phyloP scores from a whole-genome alignment of 495 filamentous ascomycete genomes.

The Aspergillus ellipticus region DNA sequence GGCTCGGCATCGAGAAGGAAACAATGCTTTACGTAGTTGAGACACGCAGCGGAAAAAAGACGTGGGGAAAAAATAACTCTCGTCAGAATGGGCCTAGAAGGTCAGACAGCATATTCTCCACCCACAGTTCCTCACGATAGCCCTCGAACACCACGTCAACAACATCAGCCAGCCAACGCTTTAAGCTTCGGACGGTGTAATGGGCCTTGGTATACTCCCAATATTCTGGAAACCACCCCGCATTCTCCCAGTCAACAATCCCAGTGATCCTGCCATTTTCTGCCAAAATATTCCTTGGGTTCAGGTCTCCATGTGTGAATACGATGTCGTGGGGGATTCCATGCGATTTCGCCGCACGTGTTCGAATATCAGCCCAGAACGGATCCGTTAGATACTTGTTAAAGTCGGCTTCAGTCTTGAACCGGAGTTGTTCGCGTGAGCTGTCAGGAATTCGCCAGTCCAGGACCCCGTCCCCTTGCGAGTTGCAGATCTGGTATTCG shows the following conservation, averaged over 20 bases:
- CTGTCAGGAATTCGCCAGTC: constrained; percentile 1
- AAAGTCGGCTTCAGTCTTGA: constrained; percentile 3
- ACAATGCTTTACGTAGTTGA: too few relatives aligned
- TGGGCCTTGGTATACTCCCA: constrained; percentile 6
- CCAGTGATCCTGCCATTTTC: neutral
- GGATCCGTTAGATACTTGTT: constrained; percentile 1
- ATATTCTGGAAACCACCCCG: constrained; percentile 6
- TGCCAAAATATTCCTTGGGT: neutral
- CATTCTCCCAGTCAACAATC: constrained; percentile 6
- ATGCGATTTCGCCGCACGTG: constrained; percentile 4
- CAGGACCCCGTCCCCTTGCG: neutral
- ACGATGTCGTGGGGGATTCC: neutral
- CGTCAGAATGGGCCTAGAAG: constrained; percentile 1
- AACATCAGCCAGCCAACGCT: constrained; percentile 4
- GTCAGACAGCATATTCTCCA: constrained; percentile 6
- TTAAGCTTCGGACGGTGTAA: neutral
- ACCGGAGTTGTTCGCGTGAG: neutral
- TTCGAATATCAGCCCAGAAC: neutral
- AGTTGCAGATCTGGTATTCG: neutral
- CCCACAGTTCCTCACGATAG: constrained; percentile 6
- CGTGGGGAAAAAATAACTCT: too few relatives aligned
- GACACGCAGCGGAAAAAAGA: too few relatives aligned
- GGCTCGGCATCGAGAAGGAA: too few relatives aligned
- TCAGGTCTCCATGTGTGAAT: neutral
- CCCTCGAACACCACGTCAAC: constrained; percentile 2